A percentile compares a stretch with the other conserved stretches of the same genome.
These are phyloP conservation scores for Ustilago esculenta DNA, from an alignment of 1,284 basidiomycete genomes.

Conservation along the genomic window DNA sequence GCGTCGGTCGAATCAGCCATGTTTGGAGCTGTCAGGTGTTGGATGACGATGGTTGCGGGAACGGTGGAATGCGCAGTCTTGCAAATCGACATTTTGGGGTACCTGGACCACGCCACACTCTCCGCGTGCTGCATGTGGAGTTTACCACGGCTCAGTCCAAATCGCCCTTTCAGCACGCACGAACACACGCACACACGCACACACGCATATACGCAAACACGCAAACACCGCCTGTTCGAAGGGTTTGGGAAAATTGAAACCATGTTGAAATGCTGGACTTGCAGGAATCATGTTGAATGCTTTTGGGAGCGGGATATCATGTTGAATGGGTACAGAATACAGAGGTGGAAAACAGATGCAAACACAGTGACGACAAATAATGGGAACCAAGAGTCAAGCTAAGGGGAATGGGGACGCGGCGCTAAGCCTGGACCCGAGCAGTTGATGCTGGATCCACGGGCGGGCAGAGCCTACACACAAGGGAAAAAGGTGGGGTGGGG, in stretches of 20 bases:
- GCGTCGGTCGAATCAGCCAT: constrained; percentile 42
- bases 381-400: constrained; percentile 23
- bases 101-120: no score
- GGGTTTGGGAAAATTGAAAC: constrained; percentile 1
- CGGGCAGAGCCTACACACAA: constrained; percentile 6
- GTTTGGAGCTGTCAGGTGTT: neutral
- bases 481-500: constrained; percentile 6
- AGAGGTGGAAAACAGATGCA: constrained; percentile 24
- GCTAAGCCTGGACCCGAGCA: constrained; percentile 23
- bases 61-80: no score
- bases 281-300: constrained; percentile 49
- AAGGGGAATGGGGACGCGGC: constrained; percentile 4
- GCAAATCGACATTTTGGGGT: no score
- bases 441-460: constrained; percentile 34
- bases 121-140: no score
- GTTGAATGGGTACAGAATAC: constrained; percentile 54
- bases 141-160: no score
- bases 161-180: no score
- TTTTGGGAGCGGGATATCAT: constrained; percentile 52
- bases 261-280: constrained; percentile 50
- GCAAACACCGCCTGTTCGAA: neutral
- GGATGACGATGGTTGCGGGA: neutral
- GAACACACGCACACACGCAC: no score
- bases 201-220: constrained; percentile 1
- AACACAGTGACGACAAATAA: constrained; percentile 29